Evolutionary conservation across 352 stramenopile species (phyloP).

Genomic region (Phytophthora aleatoria): DNA sequence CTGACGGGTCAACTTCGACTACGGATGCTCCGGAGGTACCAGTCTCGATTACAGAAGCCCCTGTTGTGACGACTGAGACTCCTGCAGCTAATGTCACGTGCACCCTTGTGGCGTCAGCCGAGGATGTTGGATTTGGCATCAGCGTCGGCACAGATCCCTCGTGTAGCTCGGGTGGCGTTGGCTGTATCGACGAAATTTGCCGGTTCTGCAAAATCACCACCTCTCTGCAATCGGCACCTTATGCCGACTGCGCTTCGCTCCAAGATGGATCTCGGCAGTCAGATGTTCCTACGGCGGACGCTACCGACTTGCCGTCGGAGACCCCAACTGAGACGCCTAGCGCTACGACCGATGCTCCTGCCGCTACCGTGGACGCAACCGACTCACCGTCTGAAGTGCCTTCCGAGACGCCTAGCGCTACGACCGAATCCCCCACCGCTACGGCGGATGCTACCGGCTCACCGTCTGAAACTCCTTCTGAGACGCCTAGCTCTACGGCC

Average conservation of each 20-base stretch:
- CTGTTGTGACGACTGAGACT: neutral
- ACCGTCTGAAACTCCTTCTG: neutral
- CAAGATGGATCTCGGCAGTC: slow-evolving; percentile 3
- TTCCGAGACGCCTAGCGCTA: neutral
- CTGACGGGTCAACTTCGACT: neutral
- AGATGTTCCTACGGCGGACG: neutral
- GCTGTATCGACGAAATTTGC: slow-evolving; percentile 45
- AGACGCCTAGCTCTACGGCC: neutral
- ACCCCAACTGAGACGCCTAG: slow-evolving; percentile 1
- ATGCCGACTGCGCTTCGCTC: slow-evolving; percentile 24
- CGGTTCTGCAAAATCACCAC: slow-evolving; percentile 46
- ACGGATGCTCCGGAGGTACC: slow-evolving; percentile 7
- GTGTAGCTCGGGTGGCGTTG: slow-evolving; percentile 36
- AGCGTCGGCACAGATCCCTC: slow-evolving; percentile 34
- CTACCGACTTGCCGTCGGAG: slow-evolving; percentile 1
- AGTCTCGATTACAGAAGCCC: slow-evolving; percentile 5
- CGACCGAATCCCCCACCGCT: neutral
- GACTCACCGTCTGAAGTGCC: slow-evolving; percentile 2
- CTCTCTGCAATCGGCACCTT: slow-evolving; percentile 24
- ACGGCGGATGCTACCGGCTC: neutral
- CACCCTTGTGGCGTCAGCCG: slow-evolving; percentile 19
- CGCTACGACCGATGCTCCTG: neutral
- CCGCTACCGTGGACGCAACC: neutral
- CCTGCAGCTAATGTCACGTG: slow-evolving; percentile 5
- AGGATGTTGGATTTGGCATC: slow-evolving; percentile 39